Evolutionary conservation across 768 basidiomycete genomes (phyloP).

Genomic region (Kwoniella dendrophila): DNA sequence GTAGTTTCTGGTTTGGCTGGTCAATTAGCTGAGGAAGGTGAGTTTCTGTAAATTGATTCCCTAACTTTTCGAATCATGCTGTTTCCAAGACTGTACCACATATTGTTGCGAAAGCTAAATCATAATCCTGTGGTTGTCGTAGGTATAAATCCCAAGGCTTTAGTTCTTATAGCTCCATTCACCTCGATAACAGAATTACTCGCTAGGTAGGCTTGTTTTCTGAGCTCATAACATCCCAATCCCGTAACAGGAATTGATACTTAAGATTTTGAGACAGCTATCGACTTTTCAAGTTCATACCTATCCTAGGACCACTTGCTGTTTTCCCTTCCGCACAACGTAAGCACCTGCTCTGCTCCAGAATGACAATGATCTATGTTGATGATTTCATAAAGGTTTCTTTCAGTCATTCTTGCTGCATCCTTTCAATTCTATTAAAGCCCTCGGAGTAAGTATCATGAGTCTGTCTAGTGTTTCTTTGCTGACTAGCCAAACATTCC

Average conservation of each 20-base stretch:
- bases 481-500: slow-evolving; percentile 64
- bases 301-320: slow-evolving; percentile 71
- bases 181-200: slow-evolving; percentile 62
- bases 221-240: too few relatives aligned
- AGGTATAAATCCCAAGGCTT: slow-evolving; percentile 56
- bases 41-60: not conserved
- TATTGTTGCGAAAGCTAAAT: too few relatives aligned
- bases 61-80: too few relatives aligned
- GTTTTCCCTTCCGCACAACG: slow-evolving; percentile 66
- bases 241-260: too few relatives aligned
- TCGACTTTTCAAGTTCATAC: slow-evolving; percentile 67
- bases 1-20: slow-evolving; percentile 62
- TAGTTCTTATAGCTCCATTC: slow-evolving; percentile 60
- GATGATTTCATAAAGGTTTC: too few relatives aligned
- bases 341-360: slow-evolving; percentile 57
- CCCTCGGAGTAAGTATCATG: slow-evolving; percentile 26
- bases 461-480: slow-evolving; percentile 24
- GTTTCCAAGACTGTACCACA: too few relatives aligned
- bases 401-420: slow-evolving; percentile 24
- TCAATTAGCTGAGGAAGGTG: slow-evolving; percentile 58
- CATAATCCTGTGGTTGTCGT: not conserved
- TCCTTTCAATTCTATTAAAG: slow-evolving; percentile 32
- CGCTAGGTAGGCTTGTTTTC: slow-evolving; percentile 58
- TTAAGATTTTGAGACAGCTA: slow-evolving; percentile 56
- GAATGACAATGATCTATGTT: not conserved